These are phyloP conservation scores for Sphagnum magellanicum DNA, from an alignment of 228 moss, liverwort and hornwort species.

Conservation along the genomic window DNA sequence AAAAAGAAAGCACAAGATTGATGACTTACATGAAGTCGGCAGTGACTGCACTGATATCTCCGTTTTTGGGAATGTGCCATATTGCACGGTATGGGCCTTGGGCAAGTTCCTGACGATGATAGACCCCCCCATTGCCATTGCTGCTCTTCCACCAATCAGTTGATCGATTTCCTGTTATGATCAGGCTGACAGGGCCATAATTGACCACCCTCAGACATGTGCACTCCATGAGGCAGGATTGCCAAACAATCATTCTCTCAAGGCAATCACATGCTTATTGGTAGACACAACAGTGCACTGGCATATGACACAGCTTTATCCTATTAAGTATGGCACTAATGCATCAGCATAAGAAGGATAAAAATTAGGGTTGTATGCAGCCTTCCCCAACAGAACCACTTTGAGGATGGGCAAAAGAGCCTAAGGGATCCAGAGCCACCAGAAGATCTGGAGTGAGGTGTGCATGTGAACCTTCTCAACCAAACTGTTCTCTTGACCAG, in stretches of 20 bases:
- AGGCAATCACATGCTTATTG: no score
- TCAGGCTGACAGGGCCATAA: conserved; percentile 42
- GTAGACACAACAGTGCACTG: not conserved
- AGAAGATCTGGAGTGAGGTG: no score
- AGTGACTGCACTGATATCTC: conserved; percentile 51
- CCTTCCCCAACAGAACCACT: no score
- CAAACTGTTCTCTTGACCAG: no score
- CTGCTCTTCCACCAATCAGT: conserved; percentile 93
- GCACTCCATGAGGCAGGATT: no score
- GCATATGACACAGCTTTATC: not conserved
- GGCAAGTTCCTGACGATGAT: conserved; percentile 84
- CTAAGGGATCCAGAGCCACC: not conserved
- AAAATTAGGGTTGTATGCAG: not conserved
- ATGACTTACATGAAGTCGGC: conserved; percentile 81
- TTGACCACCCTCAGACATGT: no score
- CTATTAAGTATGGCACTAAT: not conserved
- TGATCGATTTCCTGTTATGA: conserved; percentile 77
- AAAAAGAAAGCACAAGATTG: not conserved
- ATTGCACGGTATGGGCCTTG: conserved; percentile 92
- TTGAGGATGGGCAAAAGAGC: not conserved
- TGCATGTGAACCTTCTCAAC: no score
- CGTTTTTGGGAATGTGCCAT: conserved; percentile 83
- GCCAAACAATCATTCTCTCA: no score
- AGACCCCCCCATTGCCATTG: conserved; percentile 48
- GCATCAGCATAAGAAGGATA: not conserved